Evolutionary conservation across 208 protist species (phyloP).

Genomic region (Balamuthia mandrillaris): DNA sequence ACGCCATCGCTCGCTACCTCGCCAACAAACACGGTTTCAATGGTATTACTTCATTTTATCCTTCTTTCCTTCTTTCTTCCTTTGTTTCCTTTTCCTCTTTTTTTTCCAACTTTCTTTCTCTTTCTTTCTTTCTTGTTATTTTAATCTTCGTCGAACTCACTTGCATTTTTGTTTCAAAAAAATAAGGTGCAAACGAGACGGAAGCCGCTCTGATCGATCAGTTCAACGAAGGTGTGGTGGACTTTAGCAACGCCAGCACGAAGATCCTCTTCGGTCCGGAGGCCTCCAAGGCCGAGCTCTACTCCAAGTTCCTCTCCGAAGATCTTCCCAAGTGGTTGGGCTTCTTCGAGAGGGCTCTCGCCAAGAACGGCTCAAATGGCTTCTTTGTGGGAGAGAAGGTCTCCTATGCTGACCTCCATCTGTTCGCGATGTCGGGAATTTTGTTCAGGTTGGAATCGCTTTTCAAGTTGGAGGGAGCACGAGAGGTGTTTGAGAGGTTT

Average conservation of each 20-base stretch:
- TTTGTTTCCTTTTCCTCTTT: too few species aligned
- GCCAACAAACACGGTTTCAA: background rate
- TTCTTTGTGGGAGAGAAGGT: constrained; percentile 11
- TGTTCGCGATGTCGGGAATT: too few species aligned
- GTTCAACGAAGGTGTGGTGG: background rate
- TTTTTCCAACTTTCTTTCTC: too few species aligned
- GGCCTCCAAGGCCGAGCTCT: background rate
- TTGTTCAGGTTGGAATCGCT: background rate
- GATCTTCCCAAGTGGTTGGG: background rate
- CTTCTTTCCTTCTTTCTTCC: too few species aligned
- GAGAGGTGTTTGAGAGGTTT: background rate
- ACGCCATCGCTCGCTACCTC: background rate
- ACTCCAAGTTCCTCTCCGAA: background rate
- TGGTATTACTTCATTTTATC: too few species aligned
- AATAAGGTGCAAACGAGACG: background rate
- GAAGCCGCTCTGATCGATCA: background rate
- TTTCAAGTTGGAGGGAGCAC: background rate
- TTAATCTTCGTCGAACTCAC: too few species aligned
- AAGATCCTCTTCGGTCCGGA: background rate
- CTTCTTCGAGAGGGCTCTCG: background rate
- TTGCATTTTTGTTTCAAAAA: too few species aligned
- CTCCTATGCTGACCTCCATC: background rate
- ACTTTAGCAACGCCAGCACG: background rate
- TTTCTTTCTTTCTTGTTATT: too few species aligned
- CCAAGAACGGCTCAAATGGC: constrained; percentile 21